Conservation (phyloP, 345 rosid genomes). For the Eucalyptus brandiana region DNA sequence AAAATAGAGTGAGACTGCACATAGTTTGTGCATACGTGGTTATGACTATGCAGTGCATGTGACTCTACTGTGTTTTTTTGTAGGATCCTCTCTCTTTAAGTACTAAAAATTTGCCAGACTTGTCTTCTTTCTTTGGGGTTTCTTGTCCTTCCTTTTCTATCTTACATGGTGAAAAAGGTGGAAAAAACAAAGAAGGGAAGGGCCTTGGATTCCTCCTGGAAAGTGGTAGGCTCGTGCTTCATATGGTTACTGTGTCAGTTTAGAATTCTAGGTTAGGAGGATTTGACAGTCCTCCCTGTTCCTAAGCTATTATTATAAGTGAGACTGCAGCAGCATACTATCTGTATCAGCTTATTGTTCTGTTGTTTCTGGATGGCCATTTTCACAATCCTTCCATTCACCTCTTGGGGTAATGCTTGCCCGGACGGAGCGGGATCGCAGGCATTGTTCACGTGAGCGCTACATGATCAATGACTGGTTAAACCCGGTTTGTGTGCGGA, state of each 20-base stretch:
- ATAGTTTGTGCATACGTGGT: neutral
- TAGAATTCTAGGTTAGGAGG: neutral
- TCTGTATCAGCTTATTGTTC: neutral
- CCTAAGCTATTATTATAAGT: neutral
- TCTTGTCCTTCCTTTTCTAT: neutral
- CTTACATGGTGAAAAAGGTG: neutral
- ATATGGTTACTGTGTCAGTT: neutral
- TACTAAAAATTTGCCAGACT: neutral
- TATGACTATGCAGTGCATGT: neutral
- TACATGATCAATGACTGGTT: neutral
- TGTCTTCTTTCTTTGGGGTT: neutral
- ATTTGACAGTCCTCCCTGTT: neutral
- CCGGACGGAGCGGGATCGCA: neutral
- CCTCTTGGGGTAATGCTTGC: neutral
- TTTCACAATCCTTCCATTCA: neutral
- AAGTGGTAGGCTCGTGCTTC: neutral
- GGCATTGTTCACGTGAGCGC: neutral
- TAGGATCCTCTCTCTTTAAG: neutral
- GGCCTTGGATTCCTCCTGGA: neutral
- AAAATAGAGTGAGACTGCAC: neutral
- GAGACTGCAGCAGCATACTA: neutral
- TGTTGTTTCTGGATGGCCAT: neutral
- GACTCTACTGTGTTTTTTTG: neutral
- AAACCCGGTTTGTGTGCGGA: neutral
- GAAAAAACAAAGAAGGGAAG: neutral